A percentile compares a stretch with the other conserved stretches of the same genome.
These are phyloP conservation scores for Diaporthe longicolla DNA, from an alignment of 2,329 filamentous ascomycete species.

Conservation along the genomic window DNA sequence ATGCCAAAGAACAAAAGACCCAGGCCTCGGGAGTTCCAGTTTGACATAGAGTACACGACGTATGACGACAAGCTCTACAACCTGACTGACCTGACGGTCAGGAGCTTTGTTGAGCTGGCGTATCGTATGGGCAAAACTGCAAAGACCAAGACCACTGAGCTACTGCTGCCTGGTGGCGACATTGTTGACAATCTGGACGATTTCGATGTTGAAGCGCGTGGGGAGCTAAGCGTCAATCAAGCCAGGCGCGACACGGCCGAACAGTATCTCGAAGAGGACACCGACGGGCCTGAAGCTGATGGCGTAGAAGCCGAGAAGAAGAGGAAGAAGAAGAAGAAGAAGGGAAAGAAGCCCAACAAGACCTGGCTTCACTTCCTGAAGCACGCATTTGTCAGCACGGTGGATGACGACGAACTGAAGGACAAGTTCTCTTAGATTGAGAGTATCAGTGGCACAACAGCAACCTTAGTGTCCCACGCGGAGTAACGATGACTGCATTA, in stretches of 20 bases:
- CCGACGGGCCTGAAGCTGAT: conserved; percentile 46
- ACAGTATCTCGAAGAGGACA: conserved; percentile 49
- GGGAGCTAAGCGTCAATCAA: conserved; percentile 36
- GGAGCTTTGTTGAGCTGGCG: conserved; percentile 84
- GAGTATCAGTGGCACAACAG: not conserved
- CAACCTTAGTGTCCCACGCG: not conserved
- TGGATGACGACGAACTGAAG: conserved; percentile 75
- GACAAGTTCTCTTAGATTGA: conserved; percentile 48
- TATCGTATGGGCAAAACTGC: conserved; percentile 76
- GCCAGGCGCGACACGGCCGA: conserved; percentile 47
- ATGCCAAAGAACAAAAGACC: conserved; percentile 67
- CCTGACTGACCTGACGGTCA: conserved; percentile 86
- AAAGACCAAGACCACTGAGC: conserved; percentile 44
- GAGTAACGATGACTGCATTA: conserved; percentile 22
- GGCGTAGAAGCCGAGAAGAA: conserved; percentile 51
- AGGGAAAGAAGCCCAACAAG: conserved; percentile 72
- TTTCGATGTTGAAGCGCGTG: conserved; percentile 39
- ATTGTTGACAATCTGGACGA: conserved; percentile 34
- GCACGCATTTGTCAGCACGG: conserved; percentile 84
- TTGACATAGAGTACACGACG: conserved; percentile 89
- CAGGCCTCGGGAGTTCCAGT: conserved; percentile 76
- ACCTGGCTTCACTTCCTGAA: conserved; percentile 83
- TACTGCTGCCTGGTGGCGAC: conserved; percentile 32
- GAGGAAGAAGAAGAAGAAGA: conserved; percentile 62
- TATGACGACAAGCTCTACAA: conserved; percentile 81